phyloP scores from a whole-genome alignment of 305 asterid species.

The Fraxinus baroniana region DNA sequence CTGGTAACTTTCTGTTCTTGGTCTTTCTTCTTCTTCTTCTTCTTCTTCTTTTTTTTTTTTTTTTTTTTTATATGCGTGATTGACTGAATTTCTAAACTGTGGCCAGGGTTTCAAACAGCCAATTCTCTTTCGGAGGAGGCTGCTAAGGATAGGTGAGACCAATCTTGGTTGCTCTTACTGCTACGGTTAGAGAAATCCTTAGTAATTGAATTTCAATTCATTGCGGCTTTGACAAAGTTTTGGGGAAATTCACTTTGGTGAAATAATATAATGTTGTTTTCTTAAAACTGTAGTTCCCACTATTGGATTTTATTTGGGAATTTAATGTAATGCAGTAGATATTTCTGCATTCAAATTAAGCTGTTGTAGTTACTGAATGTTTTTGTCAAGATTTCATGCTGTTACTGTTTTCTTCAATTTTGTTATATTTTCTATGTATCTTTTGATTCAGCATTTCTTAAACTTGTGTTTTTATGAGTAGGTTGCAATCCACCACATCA shows the following conservation, averaged over 20 bases:
- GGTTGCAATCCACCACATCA: conserved; percentile 42
- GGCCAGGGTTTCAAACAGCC: conserved; percentile 45
- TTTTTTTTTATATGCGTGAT: too few species aligned
- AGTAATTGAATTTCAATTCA: conserved; percentile 4
- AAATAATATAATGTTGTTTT: neutral
- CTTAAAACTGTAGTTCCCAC: neutral
- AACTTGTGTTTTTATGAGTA: conserved; percentile 22
- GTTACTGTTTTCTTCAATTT: neutral
- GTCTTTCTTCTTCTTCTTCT: neutral
- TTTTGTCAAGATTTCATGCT: neutral
- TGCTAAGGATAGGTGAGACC: conserved; percentile 57
- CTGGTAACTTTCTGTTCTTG: conserved; percentile 38
- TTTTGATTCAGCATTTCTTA: neutral
- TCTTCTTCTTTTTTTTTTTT: too few species aligned
- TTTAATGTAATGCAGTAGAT: neutral
- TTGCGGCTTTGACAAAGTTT: neutral
- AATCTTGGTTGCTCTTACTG: conserved; percentile 8
- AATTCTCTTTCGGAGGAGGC: conserved; percentile 52
- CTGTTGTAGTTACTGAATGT: neutral
- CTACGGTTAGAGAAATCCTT: neutral
- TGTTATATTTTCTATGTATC: neutral
- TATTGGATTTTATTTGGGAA: neutral
- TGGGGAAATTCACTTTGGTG: neutral
- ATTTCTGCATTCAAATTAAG: neutral
- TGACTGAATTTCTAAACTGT: conserved; percentile 22